Evolutionary conservation across 495 filamentous ascomycete genomes (phyloP), one percentile per base, ranked within the genome.

Genomic region (Hypoxylon lenormandii): DNA sequence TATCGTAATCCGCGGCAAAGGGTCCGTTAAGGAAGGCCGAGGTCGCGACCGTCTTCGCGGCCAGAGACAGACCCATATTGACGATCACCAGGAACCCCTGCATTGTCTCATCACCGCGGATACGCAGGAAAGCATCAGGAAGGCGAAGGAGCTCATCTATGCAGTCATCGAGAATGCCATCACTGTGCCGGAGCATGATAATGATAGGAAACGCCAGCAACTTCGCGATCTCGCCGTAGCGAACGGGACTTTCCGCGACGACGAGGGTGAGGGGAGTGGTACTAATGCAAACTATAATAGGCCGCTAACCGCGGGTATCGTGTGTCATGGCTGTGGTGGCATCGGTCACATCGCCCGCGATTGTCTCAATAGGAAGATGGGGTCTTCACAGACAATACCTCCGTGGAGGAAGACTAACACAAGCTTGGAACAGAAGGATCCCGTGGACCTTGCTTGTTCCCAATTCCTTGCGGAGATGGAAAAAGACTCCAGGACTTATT

Each of bases 21-120:
- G 90, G 72, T 93, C 91, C 57, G 89, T 93, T 76, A 92, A 93
- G 80, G 91, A 93, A 84, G 91, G 91, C 79, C 91, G 92, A 68
- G 89, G 87, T 70, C 88, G 90, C 88, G 84, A 87, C 71, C 88
- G 90, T 88, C 84, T 1, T 21, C 52, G 21, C 10, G 21, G 38
- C 1, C 19, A 13, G 5, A 91, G 71, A 88, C 89, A 66, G 89
- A 90, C 83, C 89, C 91, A 81, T 88, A 88, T 80, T 91, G 90
- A 56, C 83, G 91, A 92, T 80, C 90, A 92, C 82, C 89, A 92
- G 81, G 90, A 93, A 82, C 89, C 92, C 80, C 81, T 93, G 37
- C 90, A 93, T 77, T 92, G 90, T 76, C 79, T 93, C 74, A 92
- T 93, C 78, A 92, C 92, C 87, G 91, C 90, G 51, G 89, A 92